Base-by-base conservation (phyloP, 176 grass and related monocot genomes). In the Pontederia crassipes region DNA sequence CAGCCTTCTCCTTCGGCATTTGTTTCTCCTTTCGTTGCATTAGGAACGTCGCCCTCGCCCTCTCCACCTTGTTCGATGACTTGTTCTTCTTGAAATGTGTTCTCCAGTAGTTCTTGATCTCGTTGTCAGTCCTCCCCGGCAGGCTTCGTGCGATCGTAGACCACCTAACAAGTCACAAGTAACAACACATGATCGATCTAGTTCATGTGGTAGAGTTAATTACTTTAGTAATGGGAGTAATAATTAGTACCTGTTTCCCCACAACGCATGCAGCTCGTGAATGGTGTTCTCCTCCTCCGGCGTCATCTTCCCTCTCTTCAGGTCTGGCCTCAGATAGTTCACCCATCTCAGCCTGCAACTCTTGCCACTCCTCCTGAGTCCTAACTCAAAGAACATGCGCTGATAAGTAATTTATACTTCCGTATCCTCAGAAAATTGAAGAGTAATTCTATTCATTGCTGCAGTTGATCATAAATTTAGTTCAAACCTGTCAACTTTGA, bases 71-170 rank as follows among this genome's bases (percentile, higher is more conserved):
- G 78, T 89, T 89, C 24, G 82, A 89, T 11, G 90, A 80, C 75
- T 81, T 89, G 40, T 74, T 79, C 76, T 83, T 85, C 78, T 97
- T 97, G 83, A 85, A 90, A 67, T 91, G 87, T 20, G 92, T 97
- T 69, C 87, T 63, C 92, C 92, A 97, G 84, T 91, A 90, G 92
- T 97, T 97, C 76, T 97, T 97, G 79, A 97, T 97, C 87, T 97
- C 87, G 67, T 97, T 97, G 71, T 97, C 92, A 14, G 92, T 97
- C 88, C 92, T 75, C 1, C 92, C 92, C 3, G 92, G 92, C 8
- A 97, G 86, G 77, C 80, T 85, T 15, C 83, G 73, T 1, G 92
- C 92, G 67, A 97, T 91, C 16, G 83, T 89, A 15, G 92, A 97
- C 92, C 92, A 97, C 63, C 90, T 95, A 65, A 24, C 12, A 8